A percentile compares a stretch with the other conserved stretches of the same genome.
Evolutionary conservation across 306 rosid species (phyloP).

Genomic region (Pyrus pyrifolia): DNA sequence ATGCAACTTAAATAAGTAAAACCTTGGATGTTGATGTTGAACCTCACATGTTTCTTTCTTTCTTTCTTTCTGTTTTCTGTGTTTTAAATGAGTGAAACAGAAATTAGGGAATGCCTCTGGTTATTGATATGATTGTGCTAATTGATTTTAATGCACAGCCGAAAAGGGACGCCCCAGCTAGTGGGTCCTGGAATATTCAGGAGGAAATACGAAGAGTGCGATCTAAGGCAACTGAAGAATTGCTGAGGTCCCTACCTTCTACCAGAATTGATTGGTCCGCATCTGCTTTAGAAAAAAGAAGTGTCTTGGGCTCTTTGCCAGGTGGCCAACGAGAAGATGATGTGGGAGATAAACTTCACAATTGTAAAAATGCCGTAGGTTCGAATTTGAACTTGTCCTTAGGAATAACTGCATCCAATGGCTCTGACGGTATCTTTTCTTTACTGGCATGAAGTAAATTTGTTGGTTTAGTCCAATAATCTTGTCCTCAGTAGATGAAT

Average conservation of each 20-base stretch:
- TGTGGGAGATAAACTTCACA: slow-evolving; percentile 26
- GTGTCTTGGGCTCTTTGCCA: slow-evolving; percentile 26
- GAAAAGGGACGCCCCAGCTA: slow-evolving; percentile 54
- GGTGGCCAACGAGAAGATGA: slow-evolving; percentile 35
- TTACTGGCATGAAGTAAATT: slow-evolving; percentile 8
- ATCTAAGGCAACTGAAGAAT: slow-evolving; percentile 86
- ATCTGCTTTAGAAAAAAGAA: slow-evolving; percentile 35
- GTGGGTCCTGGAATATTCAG: slow-evolving; percentile 92
- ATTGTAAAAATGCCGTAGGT: slow-evolving; percentile 22
- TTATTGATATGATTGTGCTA: not conserved
- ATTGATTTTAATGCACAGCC: slow-evolving; percentile 53
- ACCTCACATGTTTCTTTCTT: not conserved
- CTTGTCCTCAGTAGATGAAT: not conserved
- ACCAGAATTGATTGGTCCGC: slow-evolving; percentile 62
- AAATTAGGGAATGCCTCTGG: not conserved
- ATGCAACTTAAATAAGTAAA: not conserved
- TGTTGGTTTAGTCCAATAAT: slow-evolving; percentile 14
- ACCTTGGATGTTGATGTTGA: not conserved
- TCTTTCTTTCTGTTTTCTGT: not conserved
- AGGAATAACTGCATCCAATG: slow-evolving; percentile 20
- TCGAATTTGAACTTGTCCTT: slow-evolving; percentile 28
- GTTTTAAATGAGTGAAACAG: not conserved
- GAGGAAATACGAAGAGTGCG: slow-evolving; percentile 93
- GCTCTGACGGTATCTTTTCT: slow-evolving; percentile 36
- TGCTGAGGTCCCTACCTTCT: slow-evolving; percentile 75